phyloP scores from a whole-genome alignment of 805 yeast genomes.

The Dipodascus geniculatus region DNA sequence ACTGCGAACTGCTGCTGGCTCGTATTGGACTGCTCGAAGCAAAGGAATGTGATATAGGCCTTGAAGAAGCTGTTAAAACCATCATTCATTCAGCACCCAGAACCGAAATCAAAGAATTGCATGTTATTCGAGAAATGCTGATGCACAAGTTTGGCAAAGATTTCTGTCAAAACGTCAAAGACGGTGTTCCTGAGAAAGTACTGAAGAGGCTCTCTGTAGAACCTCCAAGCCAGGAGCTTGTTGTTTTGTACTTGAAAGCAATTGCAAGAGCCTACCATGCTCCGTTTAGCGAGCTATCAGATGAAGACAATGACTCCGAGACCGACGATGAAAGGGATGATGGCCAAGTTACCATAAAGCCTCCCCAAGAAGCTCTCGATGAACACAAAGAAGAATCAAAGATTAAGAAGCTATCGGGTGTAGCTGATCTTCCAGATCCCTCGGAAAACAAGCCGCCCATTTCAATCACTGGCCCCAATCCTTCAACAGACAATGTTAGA shows the following conservation, averaged over 20 bases:
- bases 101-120: constrained; percentile 66
- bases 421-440: constrained; percentile 15
- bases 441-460: constrained; percentile 20
- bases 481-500: constrained; percentile 23
- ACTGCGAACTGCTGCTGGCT: constrained; percentile 72
- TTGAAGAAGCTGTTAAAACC: constrained; percentile 64
- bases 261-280: constrained; percentile 73
- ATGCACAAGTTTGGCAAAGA: constrained; percentile 56
- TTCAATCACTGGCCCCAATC: constrained; percentile 21
- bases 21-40: constrained; percentile 50
- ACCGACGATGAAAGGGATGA: constrained; percentile 25
- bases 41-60: constrained; percentile 39
- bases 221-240: constrained; percentile 57
- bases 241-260: constrained; percentile 59
- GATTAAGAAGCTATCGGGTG: constrained; percentile 10
- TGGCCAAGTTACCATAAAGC: background rate
- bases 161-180: constrained; percentile 42
- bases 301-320: constrained; percentile 18
- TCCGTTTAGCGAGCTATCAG: constrained; percentile 45
- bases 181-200: constrained; percentile 57
- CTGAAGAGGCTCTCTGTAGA: constrained; percentile 47
- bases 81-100: constrained; percentile 58
- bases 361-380: background rate
- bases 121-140: constrained; percentile 48
- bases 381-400: constrained; percentile 9